phyloP scores from a whole-genome alignment of 768 basidiomycete genomes.

The Auricularia auricula-judae region DNA sequence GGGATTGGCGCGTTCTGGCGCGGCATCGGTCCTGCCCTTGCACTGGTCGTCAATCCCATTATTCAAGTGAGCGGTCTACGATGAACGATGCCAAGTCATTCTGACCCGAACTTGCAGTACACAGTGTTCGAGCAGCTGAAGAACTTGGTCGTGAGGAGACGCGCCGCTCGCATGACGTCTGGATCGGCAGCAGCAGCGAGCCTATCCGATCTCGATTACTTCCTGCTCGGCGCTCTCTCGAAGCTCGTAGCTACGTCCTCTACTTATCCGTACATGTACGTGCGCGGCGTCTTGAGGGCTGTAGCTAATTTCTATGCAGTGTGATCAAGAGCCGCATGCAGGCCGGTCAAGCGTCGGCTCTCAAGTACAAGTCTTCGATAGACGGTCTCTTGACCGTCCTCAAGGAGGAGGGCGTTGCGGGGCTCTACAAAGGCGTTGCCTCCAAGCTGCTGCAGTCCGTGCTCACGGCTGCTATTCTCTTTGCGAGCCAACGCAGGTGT shows the following conservation, averaged over 20 bases:
- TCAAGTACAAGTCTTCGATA: constrained; percentile 63
- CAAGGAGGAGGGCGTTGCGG: constrained; percentile 65
- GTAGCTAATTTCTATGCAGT: constrained; percentile 16
- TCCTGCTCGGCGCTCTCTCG: constrained; percentile 87
- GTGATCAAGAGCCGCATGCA: constrained; percentile 74
- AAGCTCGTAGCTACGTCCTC: constrained; percentile 56
- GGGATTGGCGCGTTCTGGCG: constrained; percentile 83
- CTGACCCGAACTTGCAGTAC: constrained; percentile 38
- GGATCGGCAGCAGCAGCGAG: constrained; percentile 31
- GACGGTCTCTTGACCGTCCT: constrained; percentile 73
- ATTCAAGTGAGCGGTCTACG: constrained; percentile 32
- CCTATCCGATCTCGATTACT: constrained; percentile 81
- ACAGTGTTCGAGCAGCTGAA: constrained; percentile 94
- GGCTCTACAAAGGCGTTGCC: constrained; percentile 76
- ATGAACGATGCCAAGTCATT: not conserved
- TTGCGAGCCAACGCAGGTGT: constrained; percentile 68
- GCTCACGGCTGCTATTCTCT: constrained; percentile 87
- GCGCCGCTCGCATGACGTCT: constrained; percentile 39
- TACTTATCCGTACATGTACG: constrained; percentile 71
- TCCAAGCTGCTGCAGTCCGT: constrained; percentile 90
- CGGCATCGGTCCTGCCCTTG: constrained; percentile 86
- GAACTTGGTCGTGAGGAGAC: constrained; percentile 59
- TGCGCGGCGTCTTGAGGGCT: not conserved
- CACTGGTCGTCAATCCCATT: constrained; percentile 90
- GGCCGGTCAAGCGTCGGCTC: constrained; percentile 56